Percentiles rank a stretch among this genome's conserved stretches.
These are phyloP conservation scores for Botryotinia calthae DNA, from an alignment of 2,329 filamentous ascomycete species.

Conservation along the genomic window DNA sequence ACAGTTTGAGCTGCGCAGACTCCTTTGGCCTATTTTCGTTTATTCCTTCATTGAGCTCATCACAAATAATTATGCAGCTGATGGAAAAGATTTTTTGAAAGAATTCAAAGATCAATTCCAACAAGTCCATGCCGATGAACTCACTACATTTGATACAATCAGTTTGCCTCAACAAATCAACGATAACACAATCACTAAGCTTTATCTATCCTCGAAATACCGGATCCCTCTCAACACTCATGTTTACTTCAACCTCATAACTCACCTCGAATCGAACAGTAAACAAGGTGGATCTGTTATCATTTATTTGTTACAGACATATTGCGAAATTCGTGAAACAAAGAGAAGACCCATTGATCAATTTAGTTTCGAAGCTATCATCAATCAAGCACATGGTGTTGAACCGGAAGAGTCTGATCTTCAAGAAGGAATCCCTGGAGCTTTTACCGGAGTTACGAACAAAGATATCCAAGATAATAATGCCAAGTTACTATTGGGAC, in stretches of 20 bases:
- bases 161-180: constrained; percentile 74
- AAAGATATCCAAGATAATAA: constrained; percentile 57
- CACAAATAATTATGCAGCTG: constrained; percentile 65
- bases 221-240: constrained; percentile 84
- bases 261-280: constrained; percentile 84
- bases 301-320: constrained; percentile 64
- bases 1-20: constrained; percentile 79
- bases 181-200: constrained; percentile 72
- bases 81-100: constrained; percentile 72
- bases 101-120: constrained; percentile 69
- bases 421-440: constrained; percentile 62
- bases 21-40: constrained; percentile 91
- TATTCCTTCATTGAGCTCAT: constrained; percentile 87
- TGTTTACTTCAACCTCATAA: constrained; percentile 77
- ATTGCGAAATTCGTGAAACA: constrained; percentile 58
- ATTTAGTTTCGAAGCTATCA: constrained; percentile 60
- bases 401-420: constrained; percentile 58
- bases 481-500: constrained; percentile 69
- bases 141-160: constrained; percentile 71
- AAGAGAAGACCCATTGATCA: constrained; percentile 62
- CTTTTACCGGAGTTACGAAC: constrained; percentile 59
- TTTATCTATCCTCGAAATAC: constrained; percentile 86
- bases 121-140: constrained; percentile 73
- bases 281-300: constrained; percentile 78
- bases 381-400: constrained; percentile 55